Evolutionary conservation across 306 rosid genomes (phyloP).

Genomic region (Vigna angularis): DNA sequence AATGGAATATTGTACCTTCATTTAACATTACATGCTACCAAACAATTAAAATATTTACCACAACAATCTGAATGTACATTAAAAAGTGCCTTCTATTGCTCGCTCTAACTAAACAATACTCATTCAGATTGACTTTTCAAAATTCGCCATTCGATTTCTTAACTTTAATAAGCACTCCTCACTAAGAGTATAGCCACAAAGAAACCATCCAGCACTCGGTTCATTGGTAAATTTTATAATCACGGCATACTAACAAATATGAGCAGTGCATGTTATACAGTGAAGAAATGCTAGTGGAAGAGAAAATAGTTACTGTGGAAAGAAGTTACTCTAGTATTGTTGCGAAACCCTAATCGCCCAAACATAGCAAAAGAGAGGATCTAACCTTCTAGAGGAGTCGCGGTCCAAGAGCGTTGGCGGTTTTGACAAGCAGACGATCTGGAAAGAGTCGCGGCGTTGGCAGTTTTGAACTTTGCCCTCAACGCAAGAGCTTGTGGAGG

Average conservation of each 20-base stretch:
- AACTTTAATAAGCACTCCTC: conserved; percentile 4
- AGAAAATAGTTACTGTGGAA: conserved; percentile 67
- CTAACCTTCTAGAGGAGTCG: too few species aligned
- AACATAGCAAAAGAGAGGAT: too few species aligned
- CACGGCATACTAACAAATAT: conserved; percentile 4
- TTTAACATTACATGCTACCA: conserved; percentile 10
- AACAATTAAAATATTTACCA: conserved; percentile 28
- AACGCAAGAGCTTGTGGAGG: too few species aligned
- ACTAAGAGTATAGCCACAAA: neutral
- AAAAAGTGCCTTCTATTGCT: neutral
- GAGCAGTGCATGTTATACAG: conserved; percentile 24
- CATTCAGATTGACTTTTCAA: too few species aligned
- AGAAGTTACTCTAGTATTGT: conserved; percentile 58
- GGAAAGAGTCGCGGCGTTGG: too few species aligned
- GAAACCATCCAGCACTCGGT: conserved; percentile 25
- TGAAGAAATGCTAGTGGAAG: conserved; percentile 56
- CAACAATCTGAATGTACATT: conserved; percentile 4
- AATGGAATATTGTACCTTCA: conserved; percentile 10
- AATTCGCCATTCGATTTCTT: neutral
- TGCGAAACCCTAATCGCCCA: too few species aligned
- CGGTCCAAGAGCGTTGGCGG: too few species aligned
- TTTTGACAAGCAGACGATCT: too few species aligned
- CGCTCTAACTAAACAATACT: too few species aligned
- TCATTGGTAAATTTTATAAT: conserved; percentile 19
- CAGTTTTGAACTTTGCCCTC: too few species aligned